A percentile compares a stretch with the other conserved stretches of the same genome.
These are phyloP conservation scores for Phytophthora pinifolia DNA, from an alignment of 352 stramenopile species.

Conservation along the genomic window DNA sequence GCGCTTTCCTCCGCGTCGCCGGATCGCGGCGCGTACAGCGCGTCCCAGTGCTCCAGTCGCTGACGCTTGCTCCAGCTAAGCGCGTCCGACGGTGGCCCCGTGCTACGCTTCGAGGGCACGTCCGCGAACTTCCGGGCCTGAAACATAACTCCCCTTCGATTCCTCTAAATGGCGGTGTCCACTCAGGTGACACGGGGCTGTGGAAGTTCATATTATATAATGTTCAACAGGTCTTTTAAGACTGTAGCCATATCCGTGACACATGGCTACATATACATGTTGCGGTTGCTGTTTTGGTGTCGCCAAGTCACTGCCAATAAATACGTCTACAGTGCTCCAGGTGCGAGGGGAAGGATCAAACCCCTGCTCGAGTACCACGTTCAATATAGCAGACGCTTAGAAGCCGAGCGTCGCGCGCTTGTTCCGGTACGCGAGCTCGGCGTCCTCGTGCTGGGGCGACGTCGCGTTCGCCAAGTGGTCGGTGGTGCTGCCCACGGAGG, in stretches of 20 bases:
- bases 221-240: too few species aligned
- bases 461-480: constrained; percentile 25
- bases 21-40: constrained; percentile 17
- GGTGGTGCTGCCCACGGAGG: constrained; percentile 27
- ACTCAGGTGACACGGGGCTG: background rate
- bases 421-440: constrained; percentile 43
- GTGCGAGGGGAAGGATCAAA: constrained; percentile 17
- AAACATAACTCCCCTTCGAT: constrained; percentile 48
- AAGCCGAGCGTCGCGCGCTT: constrained; percentile 71
- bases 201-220: too few species aligned
- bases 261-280: too few species aligned
- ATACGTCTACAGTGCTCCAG: constrained; percentile 33
- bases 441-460: constrained; percentile 26
- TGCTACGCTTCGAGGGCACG: constrained; percentile 59
- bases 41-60: constrained; percentile 47
- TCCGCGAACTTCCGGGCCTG: constrained; percentile 69
- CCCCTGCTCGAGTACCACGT: constrained; percentile 26
- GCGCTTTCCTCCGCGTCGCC: constrained; percentile 18
- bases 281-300: background rate
- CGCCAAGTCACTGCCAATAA: constrained; percentile 27
- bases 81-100: constrained; percentile 43
- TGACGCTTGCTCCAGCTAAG: constrained; percentile 57
- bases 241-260: too few species aligned
- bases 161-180: background rate
- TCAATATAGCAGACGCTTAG: constrained; percentile 26